Evolutionary conservation across 106 monocot genomes (phyloP), one percentile per base, ranked within the genome.

Genomic region (Narthecium ossifragum): DNA sequence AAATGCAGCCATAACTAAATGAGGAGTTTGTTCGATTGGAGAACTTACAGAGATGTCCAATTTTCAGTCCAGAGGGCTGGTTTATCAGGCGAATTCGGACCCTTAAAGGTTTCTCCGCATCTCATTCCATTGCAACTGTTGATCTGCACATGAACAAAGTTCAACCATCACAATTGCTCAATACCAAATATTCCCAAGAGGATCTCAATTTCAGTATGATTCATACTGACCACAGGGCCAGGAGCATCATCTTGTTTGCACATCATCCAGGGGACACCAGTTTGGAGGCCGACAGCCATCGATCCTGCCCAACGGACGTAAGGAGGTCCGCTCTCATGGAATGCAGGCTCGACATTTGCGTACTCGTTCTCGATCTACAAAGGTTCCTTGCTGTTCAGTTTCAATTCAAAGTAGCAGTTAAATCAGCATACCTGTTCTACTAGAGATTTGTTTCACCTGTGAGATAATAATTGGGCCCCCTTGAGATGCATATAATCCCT

Each of bases 251-350:
- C 36, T 60, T 98, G 96, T 51, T 98, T 86, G 81, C 96, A 98
- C 96, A 98, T 98, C 75, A 73, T 74, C 94, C 94, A 90, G 30
- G 96, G 90, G 18, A 98, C 96, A 34, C 96, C 90, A 17, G 90
- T 98, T 23, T 76, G 46, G 24, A 84, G 80, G 13, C 65, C 61
- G 20, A 98, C 78, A 13, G 86, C 90, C 90, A 90, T 98, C 0
- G 58, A 61, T 29, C 84, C 90, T 26, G 90, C 96, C 96, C 96
- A 98, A 17, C 26, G 55, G 58, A 90, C 81, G 67, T 90, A 98
- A 30, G 68, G 73, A 4, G 70, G 70, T 8, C 86, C 96, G 23
- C 57, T 62, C 46, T 78, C 74, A 51, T 72, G 70, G 57, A 84
- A 98, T 20, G 80, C 85, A 24, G 40, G 15, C 59, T 90, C 84